Base-by-base conservation (phyloP, 1,284 basidiomycete genomes). In the Malassezia yamatoensis region DNA sequence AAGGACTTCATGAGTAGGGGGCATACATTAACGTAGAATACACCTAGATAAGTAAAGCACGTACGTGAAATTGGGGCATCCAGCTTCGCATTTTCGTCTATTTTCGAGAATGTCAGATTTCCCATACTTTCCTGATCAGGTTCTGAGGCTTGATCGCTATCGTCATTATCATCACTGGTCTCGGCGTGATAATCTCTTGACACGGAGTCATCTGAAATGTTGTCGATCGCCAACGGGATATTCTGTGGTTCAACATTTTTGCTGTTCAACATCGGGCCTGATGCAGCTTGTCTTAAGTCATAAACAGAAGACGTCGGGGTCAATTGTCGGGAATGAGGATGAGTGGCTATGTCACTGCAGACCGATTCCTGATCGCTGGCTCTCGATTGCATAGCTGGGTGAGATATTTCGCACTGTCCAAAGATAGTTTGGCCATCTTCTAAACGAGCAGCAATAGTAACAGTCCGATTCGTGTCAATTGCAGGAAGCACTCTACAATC, bases 391-490 rank as follows among this genome's bases (percentile, higher is more conserved):
- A 43, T 9, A 13, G 29, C 24, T 29, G 93, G 93, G 75, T 98
- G 93, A 0, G 90, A 94, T 63, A 98, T 96, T 71, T 94, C 89
- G 74, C 90, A 96, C 77, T 98, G 93, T 2, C 93, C 93, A 24
- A 96, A 84, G 24, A 96, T 81, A 47, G 33, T 34, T 12, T 15
- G 20, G 15, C 51, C 48, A 39, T 58, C 39, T 5, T n/a, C 83
- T 57, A 96, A 79, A 73, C 90, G 85, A 7, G 86, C 90, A n/a
- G 90, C 89, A 60, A 98, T 93, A 3, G 90, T 96, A n/a, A 91
- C 0, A 1, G 88, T 91, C 75, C 90, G 89, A 75, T 90, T 94
- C 2, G 93, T 96, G 47, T 94, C 85, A 65, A 96, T 87, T 7
- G 86, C 87, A 0, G 93, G 93, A 2, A 96, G 89, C 44, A 81